These are phyloP conservation scores for Alternaria postmessia DNA, from an alignment of 2,329 filamentous ascomycete species.

Conservation along the genomic window DNA sequence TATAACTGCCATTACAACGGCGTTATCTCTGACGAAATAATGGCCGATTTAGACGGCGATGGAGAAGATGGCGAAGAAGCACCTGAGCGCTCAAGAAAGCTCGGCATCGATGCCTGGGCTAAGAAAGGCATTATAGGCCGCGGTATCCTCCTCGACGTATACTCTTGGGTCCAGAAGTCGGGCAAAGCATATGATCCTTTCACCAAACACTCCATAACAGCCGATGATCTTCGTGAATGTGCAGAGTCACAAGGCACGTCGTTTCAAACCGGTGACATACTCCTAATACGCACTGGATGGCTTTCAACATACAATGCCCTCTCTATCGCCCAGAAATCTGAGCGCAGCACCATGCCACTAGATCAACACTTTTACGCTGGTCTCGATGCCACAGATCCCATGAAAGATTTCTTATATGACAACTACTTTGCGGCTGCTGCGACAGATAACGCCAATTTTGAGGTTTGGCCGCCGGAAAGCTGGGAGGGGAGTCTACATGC, in stretches of 20 bases:
- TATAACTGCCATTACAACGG: slow-evolving; percentile 44
- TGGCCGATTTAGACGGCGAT: slow-evolving; percentile 26
- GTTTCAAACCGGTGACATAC: slow-evolving; percentile 41
- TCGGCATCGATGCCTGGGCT: slow-evolving; percentile 54
- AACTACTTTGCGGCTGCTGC: slow-evolving; percentile 39
- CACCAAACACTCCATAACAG: slow-evolving; percentile 26
- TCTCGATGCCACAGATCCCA: slow-evolving; percentile 85
- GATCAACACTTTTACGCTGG: slow-evolving; percentile 44
- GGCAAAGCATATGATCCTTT: slow-evolving; percentile 34
- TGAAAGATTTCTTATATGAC: slow-evolving; percentile 89
- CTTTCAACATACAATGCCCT: slow-evolving; percentile 22
- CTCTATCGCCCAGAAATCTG: slow-evolving; percentile 12
- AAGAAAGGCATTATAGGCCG: slow-evolving; percentile 65
- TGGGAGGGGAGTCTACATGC: slow-evolving; percentile 32
- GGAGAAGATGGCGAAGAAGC: slow-evolving; percentile 13
- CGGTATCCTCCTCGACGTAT: slow-evolving; percentile 64
- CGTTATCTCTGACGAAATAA: slow-evolving; percentile 38
- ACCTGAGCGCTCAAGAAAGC: slow-evolving; percentile 27
- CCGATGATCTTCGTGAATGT: slow-evolving; percentile 26
- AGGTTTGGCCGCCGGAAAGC: slow-evolving; percentile 34
- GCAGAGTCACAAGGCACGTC: slow-evolving; percentile 24
- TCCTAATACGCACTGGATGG: slow-evolving; percentile 43
- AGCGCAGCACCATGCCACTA: slow-evolving; percentile 16
- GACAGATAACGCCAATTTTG: slow-evolving; percentile 47
- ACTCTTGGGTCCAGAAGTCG: slow-evolving; percentile 35